phyloP scores from a whole-genome alignment of 1,139 yeast genomes.

The Hansenula anomala region DNA sequence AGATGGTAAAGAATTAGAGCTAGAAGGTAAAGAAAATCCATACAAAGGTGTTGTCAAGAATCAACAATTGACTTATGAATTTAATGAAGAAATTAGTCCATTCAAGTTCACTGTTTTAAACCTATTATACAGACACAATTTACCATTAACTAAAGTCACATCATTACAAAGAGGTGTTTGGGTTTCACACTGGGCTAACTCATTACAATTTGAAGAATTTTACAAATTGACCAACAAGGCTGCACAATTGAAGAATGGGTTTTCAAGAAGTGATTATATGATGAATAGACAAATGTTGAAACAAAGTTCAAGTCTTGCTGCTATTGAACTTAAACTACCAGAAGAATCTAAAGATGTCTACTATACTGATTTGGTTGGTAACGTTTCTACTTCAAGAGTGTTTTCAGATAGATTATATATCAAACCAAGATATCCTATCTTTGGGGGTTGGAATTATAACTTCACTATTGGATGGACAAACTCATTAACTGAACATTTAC shows the following conservation, averaged over 20 bases:
- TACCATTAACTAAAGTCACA: constrained; percentile 59
- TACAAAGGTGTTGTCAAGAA: constrained; percentile 27
- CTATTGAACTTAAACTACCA: constrained; percentile 51
- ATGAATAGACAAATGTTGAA: constrained; percentile 40
- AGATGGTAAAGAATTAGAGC: constrained; percentile 36
- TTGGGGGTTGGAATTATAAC: constrained; percentile 96
- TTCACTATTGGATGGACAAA: constrained; percentile 92
- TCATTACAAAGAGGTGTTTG: constrained; percentile 71
- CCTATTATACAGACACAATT: constrained; percentile 59
- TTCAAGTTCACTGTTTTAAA: constrained; percentile 44
- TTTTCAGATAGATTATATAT: constrained; percentile 47
- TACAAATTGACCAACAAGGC: constrained; percentile 78
- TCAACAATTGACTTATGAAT: constrained; percentile 51
- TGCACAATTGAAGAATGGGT: constrained; percentile 63
- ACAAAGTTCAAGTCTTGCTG: constrained; percentile 28
- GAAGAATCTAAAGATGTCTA: constrained; percentile 56
- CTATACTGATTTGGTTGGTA: constrained; percentile 87
- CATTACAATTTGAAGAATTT: constrained; percentile 72
- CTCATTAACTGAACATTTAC: constrained; percentile 49
- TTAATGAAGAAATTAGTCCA: constrained; percentile 43
- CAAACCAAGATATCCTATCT: constrained; percentile 86
- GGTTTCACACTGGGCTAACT: constrained; percentile 72
- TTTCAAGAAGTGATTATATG: constrained; percentile 76
- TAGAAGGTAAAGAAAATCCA: constrained; percentile 15
- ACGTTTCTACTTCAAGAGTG: constrained; percentile 77